Base-by-base conservation (phyloP, 345 rosid genomes). In the Eucalyptus brandiana region DNA sequence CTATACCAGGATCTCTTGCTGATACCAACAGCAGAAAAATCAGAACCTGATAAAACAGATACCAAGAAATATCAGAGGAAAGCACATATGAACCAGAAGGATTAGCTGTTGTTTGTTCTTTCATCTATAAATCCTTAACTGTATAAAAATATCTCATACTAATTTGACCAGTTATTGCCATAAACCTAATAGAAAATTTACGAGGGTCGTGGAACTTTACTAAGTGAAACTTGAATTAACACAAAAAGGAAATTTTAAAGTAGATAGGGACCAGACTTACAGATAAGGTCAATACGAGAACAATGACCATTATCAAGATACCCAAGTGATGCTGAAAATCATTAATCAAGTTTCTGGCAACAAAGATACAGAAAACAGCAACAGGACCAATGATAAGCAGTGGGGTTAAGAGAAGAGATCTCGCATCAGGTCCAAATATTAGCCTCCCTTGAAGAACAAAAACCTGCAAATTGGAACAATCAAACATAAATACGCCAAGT, bases 1-100 rank as follows among this genome's bases (percentile, higher is more conserved):
- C 90, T 87, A 98, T 96, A 88, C 99, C 99, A 37, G 99, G 99
- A 93, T 98, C 99, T 93, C 99, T 95, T 92, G 92, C 99, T 34
- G 99, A 96, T 45, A 98, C 93, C 92, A 97, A 92, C 34, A 96
- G 93, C 90, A 98, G 99, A 90, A 97, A 89, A 86, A 93, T 80
- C 53, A 98, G 89, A 92, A 90, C 98, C 99, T 98, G 96, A 50
- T 32, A 26, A 15, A n/a, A 37, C 50, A 89, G 58, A 45, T 76
- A 28, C 88, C 89, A 90, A 91, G 47, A 76, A 76, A 76, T 23
- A 37, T 76, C 85, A 76, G 85, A 37, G 85, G 47, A 37, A 13
- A 76, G 81, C 81, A 34, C 44, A 34, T 34, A 18, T 34, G 40
- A 72, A 18, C 81, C 45, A 18, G 44, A 72, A 72, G 45, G 81